Evolutionary conservation across 495 filamentous ascomycete genomes (phyloP), one percentile per base, ranked within the genome.

Genomic region (Terfezia boudieri): DNA sequence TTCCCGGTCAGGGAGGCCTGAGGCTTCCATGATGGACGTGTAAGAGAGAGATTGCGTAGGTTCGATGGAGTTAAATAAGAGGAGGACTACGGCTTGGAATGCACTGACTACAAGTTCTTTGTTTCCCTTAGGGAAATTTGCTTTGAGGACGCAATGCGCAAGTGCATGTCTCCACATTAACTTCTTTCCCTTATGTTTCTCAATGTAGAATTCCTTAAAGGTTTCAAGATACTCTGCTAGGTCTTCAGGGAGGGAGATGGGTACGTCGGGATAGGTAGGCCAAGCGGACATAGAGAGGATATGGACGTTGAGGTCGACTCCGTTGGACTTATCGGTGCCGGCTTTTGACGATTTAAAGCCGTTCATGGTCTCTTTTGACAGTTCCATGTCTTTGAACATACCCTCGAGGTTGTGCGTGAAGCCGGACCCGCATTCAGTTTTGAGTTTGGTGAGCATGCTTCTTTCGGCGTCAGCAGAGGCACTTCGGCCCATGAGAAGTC

Each of bases 321-420:
- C 66, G 38, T 70, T 73, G 37, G 71, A 61, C 41, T 70, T 70
- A 14, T 72, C 70, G 51, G 50, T 64, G 48, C 37, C 56, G 37
- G 41, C 64, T 66, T 52, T 67, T 57, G 51, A 66, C 38, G 63
- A 60, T 57, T 74, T 86, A 70, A 87, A 95, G 0, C 81, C 79
- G 5, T 66, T 55, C 73, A 94, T 86, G 61, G 92, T 86, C 56
- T 94, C 88, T 37, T 79, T 76, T 11, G 81, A 82, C 53, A 95
- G 73, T 57, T 94, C 88, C 67, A 95, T 84, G 61, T 99, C 90
- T 63, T 93, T 94, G 71, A 99, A 96, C 90, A 99, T 99, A 37
- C 86, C 83, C 67, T 99, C 90, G 2, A 99, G 74, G 61, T 99
- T 96, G 60, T 94, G 85, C 0, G 92, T 96, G 64, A 96, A 96